Percentiles rank a stretch among this genome's conserved stretches.
phyloP scores from a whole-genome alignment of 495 filamentous ascomycete genomes.

The Endocarpon pusillum region DNA sequence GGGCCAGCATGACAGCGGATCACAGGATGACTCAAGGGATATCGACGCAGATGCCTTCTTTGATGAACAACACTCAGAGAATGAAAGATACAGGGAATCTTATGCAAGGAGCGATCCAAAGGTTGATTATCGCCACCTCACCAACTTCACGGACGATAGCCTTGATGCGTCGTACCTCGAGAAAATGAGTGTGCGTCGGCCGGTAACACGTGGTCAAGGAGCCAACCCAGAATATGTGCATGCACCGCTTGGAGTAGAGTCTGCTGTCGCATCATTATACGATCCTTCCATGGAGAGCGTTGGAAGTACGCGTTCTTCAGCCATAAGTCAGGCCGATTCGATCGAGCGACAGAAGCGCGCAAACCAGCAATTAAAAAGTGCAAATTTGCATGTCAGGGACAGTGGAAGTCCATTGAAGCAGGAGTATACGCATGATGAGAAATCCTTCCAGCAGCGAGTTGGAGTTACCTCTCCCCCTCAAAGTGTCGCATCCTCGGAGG shows the following conservation, averaged over 20 bases:
- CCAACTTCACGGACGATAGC: conserved; percentile 52
- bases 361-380: conserved; percentile 6
- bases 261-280: conserved; percentile 71
- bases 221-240: conserved; percentile 63
- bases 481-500: conserved; percentile 48
- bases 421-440: conserved; percentile 25
- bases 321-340: conserved; percentile 19
- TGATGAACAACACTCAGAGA: conserved; percentile 34
- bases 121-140: conserved; percentile 37
- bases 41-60: conserved; percentile 31
- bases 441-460: conserved; percentile 28
- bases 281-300: conserved; percentile 50
- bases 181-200: conserved; percentile 43
- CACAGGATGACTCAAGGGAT: conserved; percentile 15
- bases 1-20: conserved; percentile 20
- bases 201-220: conserved; percentile 42
- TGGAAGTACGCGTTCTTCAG: conserved; percentile 18
- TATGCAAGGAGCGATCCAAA: conserved; percentile 29
- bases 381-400: conserved; percentile 7
- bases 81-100: conserved; percentile 33
- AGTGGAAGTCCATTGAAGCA: conserved; percentile 31
- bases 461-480: conserved; percentile 54
- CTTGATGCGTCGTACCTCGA: conserved; percentile 40
- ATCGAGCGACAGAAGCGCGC: conserved; percentile 13
- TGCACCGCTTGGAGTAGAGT: conserved; percentile 57